phyloP scores from a whole-genome alignment of 2,329 filamentous ascomycete species.

The Macrophomina pseudophaseolina region DNA sequence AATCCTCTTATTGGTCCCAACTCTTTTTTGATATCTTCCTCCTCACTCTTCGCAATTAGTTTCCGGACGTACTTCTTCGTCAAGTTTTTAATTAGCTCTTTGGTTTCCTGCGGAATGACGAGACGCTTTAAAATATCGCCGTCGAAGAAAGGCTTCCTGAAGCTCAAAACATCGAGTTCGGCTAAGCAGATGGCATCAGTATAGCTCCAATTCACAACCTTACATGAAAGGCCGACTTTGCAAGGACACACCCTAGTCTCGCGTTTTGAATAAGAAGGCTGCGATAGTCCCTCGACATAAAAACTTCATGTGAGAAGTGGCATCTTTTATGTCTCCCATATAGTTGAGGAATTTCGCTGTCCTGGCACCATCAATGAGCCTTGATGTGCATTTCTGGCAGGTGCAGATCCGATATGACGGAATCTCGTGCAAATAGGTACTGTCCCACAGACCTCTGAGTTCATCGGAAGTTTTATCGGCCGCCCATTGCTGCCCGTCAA shows the following conservation, averaged over 20 bases:
- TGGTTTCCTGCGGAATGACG: not conserved
- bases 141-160: not conserved
- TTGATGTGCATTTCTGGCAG: constrained; percentile 27
- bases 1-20: too few relatives aligned
- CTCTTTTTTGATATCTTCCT: not conserved
- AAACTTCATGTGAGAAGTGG: not conserved
- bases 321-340: not conserved
- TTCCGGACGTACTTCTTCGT: not conserved
- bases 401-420: too few relatives aligned
- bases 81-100: not conserved
- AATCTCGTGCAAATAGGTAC: too few relatives aligned
- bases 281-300: not conserved
- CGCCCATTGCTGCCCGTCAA: constrained; percentile 25
- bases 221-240: not conserved
- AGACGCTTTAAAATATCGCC: not conserved
- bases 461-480: too few relatives aligned
- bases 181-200: not conserved
- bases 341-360: not conserved
- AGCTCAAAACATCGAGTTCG: not conserved
- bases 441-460: too few relatives aligned
- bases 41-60: not conserved
- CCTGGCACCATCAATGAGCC: constrained; percentile 1
- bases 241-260: not conserved
- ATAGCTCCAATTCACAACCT: too few relatives aligned
- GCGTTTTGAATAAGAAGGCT: constrained; percentile 1